phyloP scores from a whole-genome alignment of 108 stramenopile species.

The Nitzschia palea region DNA sequence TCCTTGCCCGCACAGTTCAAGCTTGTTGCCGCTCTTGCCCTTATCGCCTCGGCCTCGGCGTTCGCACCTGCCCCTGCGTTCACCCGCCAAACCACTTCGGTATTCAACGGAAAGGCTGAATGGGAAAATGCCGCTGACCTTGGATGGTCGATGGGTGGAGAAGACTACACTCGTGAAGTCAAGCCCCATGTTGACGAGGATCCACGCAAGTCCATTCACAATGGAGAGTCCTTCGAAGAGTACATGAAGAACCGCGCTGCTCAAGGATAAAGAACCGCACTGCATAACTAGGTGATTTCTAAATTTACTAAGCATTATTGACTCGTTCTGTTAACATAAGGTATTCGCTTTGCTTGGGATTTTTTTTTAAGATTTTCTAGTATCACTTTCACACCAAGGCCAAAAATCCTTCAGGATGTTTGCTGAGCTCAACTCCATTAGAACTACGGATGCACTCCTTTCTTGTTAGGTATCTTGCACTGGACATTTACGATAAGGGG shows the following conservation, averaged over 20 bases:
- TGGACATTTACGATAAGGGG: too few relatives aligned
- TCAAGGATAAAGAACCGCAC: too few relatives aligned
- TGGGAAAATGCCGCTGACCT: background rate
- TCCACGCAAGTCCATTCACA: conserved; percentile 83
- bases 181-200: conserved; percentile 65
- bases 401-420: too few relatives aligned
- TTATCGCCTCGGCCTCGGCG: conserved; percentile 11
- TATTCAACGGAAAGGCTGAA: conserved; percentile 14
- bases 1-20: background rate
- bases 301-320: too few relatives aligned
- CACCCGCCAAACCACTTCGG: conserved; percentile 12
- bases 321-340: too few relatives aligned
- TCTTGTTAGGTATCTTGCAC: too few relatives aligned
- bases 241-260: conserved; percentile 70
- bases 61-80: conserved; percentile 22
- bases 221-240: conserved; percentile 83
- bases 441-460: too few relatives aligned
- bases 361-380: too few relatives aligned
- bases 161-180: conserved; percentile 68
- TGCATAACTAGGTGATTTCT: too few relatives aligned
- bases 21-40: conserved; percentile 19
- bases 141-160: background rate
- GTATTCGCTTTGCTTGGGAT: too few relatives aligned
- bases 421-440: too few relatives aligned
- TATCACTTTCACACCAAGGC: too few relatives aligned